Conservation (phyloP, 2,329 filamentous ascomycete genomes). For the Fusarium bactridioides region DNA sequence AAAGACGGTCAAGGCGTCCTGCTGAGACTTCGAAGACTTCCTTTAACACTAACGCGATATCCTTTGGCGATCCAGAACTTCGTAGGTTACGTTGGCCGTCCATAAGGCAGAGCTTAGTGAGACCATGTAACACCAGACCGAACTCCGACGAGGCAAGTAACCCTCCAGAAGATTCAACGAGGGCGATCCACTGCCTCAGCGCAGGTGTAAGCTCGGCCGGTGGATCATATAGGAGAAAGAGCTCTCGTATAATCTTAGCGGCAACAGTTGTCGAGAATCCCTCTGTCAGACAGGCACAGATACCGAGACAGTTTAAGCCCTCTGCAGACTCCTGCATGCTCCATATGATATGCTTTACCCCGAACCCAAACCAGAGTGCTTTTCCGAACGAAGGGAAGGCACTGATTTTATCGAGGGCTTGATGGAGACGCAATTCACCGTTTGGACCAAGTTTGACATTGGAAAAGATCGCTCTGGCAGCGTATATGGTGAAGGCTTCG, state of each 20-base stretch:
- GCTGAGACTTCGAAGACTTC: rapidly evolving
- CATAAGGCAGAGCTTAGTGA: rapidly evolving
- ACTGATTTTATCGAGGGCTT: rapidly evolving
- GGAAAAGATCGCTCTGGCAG: background rate
- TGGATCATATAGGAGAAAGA: rapidly evolving
- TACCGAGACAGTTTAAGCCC: background rate
- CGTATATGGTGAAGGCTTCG: rapidly evolving
- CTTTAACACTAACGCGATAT: rapidly evolving
- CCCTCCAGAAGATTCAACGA: rapidly evolving
- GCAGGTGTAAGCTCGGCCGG: rapidly evolving
- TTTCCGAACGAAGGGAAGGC: rapidly evolving
- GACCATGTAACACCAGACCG: rapidly evolving
- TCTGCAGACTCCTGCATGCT: background rate
- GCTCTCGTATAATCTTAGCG: rapidly evolving
- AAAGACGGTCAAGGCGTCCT: background rate
- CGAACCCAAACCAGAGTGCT: rapidly evolving
- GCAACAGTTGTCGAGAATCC: rapidly evolving
- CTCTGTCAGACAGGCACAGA: background rate
- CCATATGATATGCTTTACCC: background rate
- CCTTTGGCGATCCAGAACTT: background rate
- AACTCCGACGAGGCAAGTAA: rapidly evolving
- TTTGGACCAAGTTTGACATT: rapidly evolving
- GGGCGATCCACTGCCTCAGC: rapidly evolving
- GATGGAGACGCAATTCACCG: rapidly evolving
- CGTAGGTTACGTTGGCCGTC: rapidly evolving